Percentiles rank a stretch among this genome's conserved stretches.
phyloP scores from a whole-genome alignment of 176 grass and related monocot genomes.

The Pharus latifolius region DNA sequence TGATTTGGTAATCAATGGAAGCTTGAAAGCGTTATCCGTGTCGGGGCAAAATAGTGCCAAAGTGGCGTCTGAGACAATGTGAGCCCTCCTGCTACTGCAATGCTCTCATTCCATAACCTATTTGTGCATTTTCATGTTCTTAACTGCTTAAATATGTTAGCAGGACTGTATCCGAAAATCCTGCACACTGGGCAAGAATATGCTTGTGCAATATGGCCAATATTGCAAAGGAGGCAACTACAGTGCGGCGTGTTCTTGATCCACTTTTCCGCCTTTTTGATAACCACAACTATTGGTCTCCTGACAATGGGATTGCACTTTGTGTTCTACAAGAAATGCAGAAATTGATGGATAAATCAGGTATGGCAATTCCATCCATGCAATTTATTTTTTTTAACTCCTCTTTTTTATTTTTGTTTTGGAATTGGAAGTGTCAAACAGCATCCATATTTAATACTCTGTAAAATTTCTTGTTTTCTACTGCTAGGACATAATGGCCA shows the following conservation, averaged over 20 bases:
- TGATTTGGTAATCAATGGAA: slow-evolving; percentile 33
- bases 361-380: slow-evolving; percentile 31
- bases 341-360: slow-evolving; percentile 72
- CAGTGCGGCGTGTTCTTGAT: slow-evolving; percentile 74
- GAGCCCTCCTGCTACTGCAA: slow-evolving; percentile 11
- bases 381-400: slow-evolving; percentile 24
- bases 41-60: slow-evolving; percentile 37
- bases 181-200: slow-evolving; percentile 68
- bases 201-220: slow-evolving; percentile 90
- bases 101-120: background rate
- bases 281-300: slow-evolving; percentile 65
- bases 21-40: slow-evolving; percentile 15
- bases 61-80: slow-evolving; percentile 58
- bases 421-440: background rate
- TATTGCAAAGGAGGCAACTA: slow-evolving; percentile 84
- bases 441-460: background rate
- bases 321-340: slow-evolving; percentile 91
- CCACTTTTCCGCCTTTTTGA: slow-evolving; percentile 84
- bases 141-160: slow-evolving; percentile 18
- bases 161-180: slow-evolving; percentile 66
- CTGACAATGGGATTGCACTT: slow-evolving; percentile 67
- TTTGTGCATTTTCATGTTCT: background rate
- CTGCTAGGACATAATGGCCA: slow-evolving; percentile 71
- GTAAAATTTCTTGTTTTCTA: slow-evolving; percentile 3
- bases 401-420: background rate